phyloP scores from a whole-genome alignment of 164 flowering plant genomes.

The grape (Vitis vinifera) region ASM3070453v1 NC_081818.1:10692001-10692500 shows the following conservation, averaged over 20 bases:
- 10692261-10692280: not conserved
- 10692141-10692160: constrained; percentile 82
- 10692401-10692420: too few species aligned
- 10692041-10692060: not conserved
- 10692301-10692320: not conserved
- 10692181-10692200: constrained; percentile 90
- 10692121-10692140: constrained; percentile 72
- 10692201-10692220: constrained; percentile 82
- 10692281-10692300: not conserved
- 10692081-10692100: constrained; percentile 94
- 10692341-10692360: too few species aligned
- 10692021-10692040: not conserved
- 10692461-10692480: too few species aligned
- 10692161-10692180: constrained; percentile 92
- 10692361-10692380: too few species aligned
- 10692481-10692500: too few species aligned
- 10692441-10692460: too few species aligned
- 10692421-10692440: too few species aligned
- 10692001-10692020: too few species aligned
- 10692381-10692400: too few species aligned
- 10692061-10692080: constrained; percentile 45
- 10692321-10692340: not conserved
- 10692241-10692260: constrained; percentile 11
- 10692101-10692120: constrained; percentile 81
- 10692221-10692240: constrained; percentile 45